Percentiles rank a stretch among this genome's conserved stretches.
Conservation (phyloP, 169 alveolate genomes). For the Plasmodium adleri region DNA sequence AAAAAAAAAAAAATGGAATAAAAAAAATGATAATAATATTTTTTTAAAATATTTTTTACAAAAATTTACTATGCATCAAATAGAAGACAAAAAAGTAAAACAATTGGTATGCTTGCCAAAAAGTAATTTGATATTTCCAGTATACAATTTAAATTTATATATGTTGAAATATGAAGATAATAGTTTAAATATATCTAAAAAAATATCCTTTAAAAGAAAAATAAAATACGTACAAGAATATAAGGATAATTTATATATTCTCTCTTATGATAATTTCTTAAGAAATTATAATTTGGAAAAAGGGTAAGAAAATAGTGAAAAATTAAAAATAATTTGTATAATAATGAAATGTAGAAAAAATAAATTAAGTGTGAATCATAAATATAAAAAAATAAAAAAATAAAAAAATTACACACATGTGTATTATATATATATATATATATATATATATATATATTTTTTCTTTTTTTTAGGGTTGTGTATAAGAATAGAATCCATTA, state of each 20-base stretch:
- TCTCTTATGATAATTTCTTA: conserved; percentile 29
- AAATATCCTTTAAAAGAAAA: conserved; percentile 21
- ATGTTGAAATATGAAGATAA: conserved; percentile 48
- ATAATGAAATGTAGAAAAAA: too few species aligned
- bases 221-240: conserved; percentile 43
- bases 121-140: conserved; percentile 38
- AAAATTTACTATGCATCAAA: conserved; percentile 12
- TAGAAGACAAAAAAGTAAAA: conserved; percentile 45
- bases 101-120: conserved; percentile 58
- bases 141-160: conserved; percentile 23
- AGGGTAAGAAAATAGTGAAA: conserved; percentile 34
- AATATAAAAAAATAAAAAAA: not conserved
- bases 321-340: not conserved
- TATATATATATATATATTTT: not conserved
- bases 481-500: conserved; percentile 56
- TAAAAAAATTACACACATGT: not conserved
- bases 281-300: conserved; percentile 48
- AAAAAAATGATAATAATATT: conserved; percentile 38
- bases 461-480: conserved; percentile 22
- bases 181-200: conserved; percentile 32
- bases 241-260: conserved; percentile 32
- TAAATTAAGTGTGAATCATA: too few species aligned
- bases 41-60: conserved; percentile 41
- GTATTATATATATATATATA: not conserved
- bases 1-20: conserved; percentile 18